Evolutionary conservation across 805 yeast species (phyloP).

Genomic region (Peterozyma toletana): DNA sequence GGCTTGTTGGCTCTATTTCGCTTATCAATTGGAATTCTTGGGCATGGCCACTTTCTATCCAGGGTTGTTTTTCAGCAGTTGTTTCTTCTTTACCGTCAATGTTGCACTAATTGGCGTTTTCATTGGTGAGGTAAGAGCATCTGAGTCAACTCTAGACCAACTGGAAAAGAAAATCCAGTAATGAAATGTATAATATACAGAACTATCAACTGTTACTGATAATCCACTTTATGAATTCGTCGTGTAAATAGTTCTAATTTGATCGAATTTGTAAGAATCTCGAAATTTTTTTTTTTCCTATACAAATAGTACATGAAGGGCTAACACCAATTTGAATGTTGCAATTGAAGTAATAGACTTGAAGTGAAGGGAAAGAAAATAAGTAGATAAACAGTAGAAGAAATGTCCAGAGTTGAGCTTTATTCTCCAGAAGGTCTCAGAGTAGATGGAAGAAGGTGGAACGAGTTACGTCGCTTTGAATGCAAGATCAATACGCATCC

Average conservation of each 20-base stretch:
- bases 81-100: slow-evolving; percentile 54
- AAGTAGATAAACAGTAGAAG: too few species aligned
- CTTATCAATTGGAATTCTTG: slow-evolving; percentile 72
- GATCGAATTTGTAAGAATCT: too few species aligned
- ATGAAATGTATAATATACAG: too few species aligned
- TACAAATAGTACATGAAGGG: too few species aligned
- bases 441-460: slow-evolving; percentile 91
- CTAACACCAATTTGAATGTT: too few species aligned
- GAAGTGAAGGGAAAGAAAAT: too few species aligned
- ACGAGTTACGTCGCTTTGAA: slow-evolving; percentile 77
- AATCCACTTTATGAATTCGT: too few species aligned
- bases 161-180: neutral
- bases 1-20: slow-evolving; percentile 71
- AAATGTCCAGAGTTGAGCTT: slow-evolving; percentile 48
- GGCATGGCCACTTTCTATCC: slow-evolving; percentile 62
- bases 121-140: slow-evolving; percentile 30
- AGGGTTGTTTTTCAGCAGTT: slow-evolving; percentile 47
- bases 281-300: too few species aligned
- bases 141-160: neutral
- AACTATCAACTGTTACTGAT: too few species aligned
- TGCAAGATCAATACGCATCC: slow-evolving; percentile 87
- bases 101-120: slow-evolving; percentile 53
- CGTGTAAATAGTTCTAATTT: too few species aligned
- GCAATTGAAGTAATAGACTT: too few species aligned
- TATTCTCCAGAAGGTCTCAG: slow-evolving; percentile 95